Conservation (phyloP, 1,139 yeast genomes). For the Scheffersomyces illinoinensis region DNA sequence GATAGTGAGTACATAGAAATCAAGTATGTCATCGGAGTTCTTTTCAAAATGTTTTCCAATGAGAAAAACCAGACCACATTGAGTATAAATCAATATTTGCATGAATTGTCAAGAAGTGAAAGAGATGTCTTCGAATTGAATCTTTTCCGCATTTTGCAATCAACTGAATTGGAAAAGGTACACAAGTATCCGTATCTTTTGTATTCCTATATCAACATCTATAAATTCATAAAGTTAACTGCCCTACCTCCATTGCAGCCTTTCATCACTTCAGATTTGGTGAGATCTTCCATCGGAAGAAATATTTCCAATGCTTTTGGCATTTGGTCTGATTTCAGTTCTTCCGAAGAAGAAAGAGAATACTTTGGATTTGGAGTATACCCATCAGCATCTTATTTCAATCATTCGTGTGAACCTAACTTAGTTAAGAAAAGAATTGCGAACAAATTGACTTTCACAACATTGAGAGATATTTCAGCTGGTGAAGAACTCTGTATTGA, state of each 20-base stretch:
- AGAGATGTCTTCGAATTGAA: conserved; percentile 19
- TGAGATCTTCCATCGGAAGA: conserved; percentile 57
- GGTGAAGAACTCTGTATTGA: conserved; percentile 63
- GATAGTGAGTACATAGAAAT: conserved; percentile 40
- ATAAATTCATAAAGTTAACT: conserved; percentile 47
- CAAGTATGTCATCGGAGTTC: conserved; percentile 35
- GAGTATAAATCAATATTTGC: conserved; percentile 5
- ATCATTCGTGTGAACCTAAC: conserved; percentile 50
- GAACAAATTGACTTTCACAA: conserved; percentile 23
- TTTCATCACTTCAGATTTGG: conserved; percentile 36
- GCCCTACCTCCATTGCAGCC: conserved; percentile 40
- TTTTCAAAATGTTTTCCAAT: conserved; percentile 25
- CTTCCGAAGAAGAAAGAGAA: conserved; percentile 51
- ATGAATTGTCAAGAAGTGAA: conserved; percentile 11
- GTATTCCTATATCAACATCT: conserved; percentile 51
- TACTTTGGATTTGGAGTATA: conserved; percentile 67
- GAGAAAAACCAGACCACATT: conserved; percentile 1
- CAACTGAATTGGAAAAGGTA: conserved; percentile 55
- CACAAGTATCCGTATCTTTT: conserved; percentile 51
- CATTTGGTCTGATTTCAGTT: conserved; percentile 54
- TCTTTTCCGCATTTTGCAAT: conserved; percentile 50
- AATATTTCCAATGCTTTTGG: conserved; percentile 79
- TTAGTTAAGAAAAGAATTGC: conserved; percentile 23
- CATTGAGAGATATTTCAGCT: conserved; percentile 28
- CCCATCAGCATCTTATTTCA: conserved; percentile 70